These are phyloP conservation scores for Spatholobus suberectus DNA, from an alignment of 306 rosid species.

Conservation along the genomic window DNA sequence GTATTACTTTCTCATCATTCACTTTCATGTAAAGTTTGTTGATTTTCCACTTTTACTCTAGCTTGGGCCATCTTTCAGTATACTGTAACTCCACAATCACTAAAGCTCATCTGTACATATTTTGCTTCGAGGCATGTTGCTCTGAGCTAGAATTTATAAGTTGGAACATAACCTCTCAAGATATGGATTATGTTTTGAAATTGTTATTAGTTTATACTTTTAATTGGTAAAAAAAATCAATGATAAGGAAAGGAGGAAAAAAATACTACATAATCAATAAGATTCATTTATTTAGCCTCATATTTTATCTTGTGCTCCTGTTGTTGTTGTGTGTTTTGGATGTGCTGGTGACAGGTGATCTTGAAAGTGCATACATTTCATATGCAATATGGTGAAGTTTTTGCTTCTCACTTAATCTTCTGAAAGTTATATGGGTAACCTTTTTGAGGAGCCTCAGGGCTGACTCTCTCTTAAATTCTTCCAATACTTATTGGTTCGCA, in stretches of 20 bases:
- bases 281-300: background rate
- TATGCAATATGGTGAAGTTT: background rate
- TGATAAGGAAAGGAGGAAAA: background rate
- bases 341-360: background rate
- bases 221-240: background rate
- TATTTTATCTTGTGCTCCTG: background rate
- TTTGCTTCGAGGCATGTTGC: background rate
- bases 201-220: background rate
- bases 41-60: background rate
- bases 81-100: background rate
- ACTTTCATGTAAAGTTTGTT: slow-evolving; percentile 7
- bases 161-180: slow-evolving; percentile 10
- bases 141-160: background rate
- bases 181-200: slow-evolving; percentile 5
- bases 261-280: background rate
- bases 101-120: background rate
- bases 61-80: slow-evolving; percentile 3
- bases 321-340: slow-evolving; percentile 22
- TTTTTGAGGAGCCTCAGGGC: slow-evolving; percentile 1
- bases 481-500: background rate
- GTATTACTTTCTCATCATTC: background rate
- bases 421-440: background rate
- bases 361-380: slow-evolving; percentile 11
- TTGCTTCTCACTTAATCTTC: background rate
- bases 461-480: slow-evolving; percentile 17